Evolutionary conservation across 768 basidiomycete genomes (phyloP), one percentile per base, ranked within the genome.

Genomic region (Clitopilus passeckerianus): DNA sequence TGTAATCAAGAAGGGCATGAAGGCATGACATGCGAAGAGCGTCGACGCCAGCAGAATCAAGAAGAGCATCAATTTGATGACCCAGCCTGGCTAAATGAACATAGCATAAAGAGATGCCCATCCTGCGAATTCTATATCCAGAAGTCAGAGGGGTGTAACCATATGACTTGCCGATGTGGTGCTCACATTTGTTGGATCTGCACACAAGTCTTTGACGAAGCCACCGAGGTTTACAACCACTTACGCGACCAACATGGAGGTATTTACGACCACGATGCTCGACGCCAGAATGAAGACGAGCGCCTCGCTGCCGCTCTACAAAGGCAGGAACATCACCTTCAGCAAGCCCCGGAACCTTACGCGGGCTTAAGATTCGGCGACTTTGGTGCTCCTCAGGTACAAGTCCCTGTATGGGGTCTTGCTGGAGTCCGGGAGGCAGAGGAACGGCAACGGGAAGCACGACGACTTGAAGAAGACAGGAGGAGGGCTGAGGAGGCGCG

Each of bases 141-240:
- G 66, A 85, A 83, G 66, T 74, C 61, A 5, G 79, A 72, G 23
- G 84, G 83, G 0, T 86, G 84, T 68, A 83, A 85, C 65, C 83
- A 84, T 65, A 78, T 85, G 70, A 60, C 65, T 1, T 86, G 84
- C 65, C 70, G 59, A 57, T 85, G 83, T 63, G 77, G 77, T 2
- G 74, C 74, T 9, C 82, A 86, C 64, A 75, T 84, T 23, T 84
- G 82, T 60, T 85, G 83, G 86, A 68, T 69, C 7, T 87, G 86
- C 59, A 68, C 83, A 72, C 68, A 68, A 7, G 54, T 72, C 5
- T 86, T 85, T 53, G 60, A 59, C 0, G 5, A 34, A 9, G 34
- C 7, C 12, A 7, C 24, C n/a, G 34, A 62, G 33, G 61, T 61
- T 27, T 65, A 65, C 37, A 5, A 0, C 6, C 64, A 65, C 55